These are phyloP conservation scores for Chenopodium album DNA, from an alignment of 148 eudicot genomes.

Conservation along the genomic window DNA sequence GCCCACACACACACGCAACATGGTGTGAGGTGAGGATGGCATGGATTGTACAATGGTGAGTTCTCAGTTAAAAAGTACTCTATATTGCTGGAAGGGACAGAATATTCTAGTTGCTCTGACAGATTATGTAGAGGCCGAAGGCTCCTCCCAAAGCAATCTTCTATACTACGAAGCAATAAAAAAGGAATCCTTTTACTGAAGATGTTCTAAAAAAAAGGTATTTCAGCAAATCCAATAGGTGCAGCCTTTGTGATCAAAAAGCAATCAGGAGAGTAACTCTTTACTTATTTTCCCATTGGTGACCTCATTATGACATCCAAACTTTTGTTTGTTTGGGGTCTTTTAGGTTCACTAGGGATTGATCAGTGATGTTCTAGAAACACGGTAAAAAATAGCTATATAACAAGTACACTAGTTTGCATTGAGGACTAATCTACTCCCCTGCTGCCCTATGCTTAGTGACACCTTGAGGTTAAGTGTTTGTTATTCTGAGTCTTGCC, in stretches of 20 bases:
- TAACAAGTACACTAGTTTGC: not conserved
- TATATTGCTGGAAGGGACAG: not conserved
- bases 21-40: not conserved
- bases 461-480: not conserved
- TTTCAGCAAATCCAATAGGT: not conserved
- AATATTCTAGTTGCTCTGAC: not conserved
- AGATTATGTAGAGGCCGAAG: not conserved
- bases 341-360: not conserved
- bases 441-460: not conserved
- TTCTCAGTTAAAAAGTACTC: not conserved
- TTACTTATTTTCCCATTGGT: not conserved
- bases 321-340: not conserved
- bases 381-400: not conserved
- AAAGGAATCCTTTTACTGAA: not conserved
- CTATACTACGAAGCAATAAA: not conserved
- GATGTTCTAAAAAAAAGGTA: not conserved
- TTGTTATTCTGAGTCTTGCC: not conserved
- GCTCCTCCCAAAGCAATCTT: not conserved
- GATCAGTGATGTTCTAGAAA: not conserved
- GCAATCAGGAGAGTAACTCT: not conserved
- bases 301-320: not conserved
- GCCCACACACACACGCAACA: no score
- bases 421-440: not conserved
- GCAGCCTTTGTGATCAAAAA: not conserved
- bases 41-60: not conserved